These are phyloP conservation scores for Aspergillus baeticus DNA, from an alignment of 495 filamentous ascomycete genomes.

Conservation along the genomic window DNA sequence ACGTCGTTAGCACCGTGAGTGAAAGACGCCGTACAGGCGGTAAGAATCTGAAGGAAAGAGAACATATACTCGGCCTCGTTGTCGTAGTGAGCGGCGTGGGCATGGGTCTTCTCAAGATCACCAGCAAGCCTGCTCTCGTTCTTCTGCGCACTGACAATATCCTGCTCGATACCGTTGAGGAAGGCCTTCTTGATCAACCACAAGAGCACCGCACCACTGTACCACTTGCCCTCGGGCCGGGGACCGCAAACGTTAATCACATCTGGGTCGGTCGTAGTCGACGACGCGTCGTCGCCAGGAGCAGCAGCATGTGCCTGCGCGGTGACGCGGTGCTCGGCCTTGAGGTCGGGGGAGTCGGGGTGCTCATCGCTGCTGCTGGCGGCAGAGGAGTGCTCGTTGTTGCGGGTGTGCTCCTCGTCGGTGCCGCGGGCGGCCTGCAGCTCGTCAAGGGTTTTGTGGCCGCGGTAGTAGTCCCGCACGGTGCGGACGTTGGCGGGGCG, in stretches of 20 bases:
- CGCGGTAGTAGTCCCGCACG: constrained; percentile 19
- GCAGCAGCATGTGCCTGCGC: no score
- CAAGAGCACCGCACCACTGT: constrained; percentile 11
- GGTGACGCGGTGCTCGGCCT: background rate
- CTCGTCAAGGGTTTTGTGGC: constrained; percentile 21
- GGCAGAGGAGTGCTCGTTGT: constrained; percentile 3
- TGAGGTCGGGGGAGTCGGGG: background rate
- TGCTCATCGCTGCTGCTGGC: background rate
- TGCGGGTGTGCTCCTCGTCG: background rate
- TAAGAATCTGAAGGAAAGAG: constrained; percentile 20
- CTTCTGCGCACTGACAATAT: constrained; percentile 16
- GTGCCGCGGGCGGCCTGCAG: constrained; percentile 12
- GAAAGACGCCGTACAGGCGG: constrained; percentile 18
- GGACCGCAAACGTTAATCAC: constrained; percentile 13
- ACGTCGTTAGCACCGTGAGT: constrained; percentile 22
- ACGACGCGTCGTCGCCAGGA: no score
- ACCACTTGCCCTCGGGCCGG: constrained; percentile 15
- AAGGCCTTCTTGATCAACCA: constrained; percentile 12
- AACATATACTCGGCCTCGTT: constrained; percentile 21
- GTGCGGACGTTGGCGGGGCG: constrained; percentile 3
- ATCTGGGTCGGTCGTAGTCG: background rate
- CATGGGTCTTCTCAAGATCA: constrained; percentile 20
- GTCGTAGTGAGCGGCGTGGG: constrained; percentile 16
- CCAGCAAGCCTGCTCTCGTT: constrained; percentile 15
- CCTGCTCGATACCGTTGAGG: constrained; percentile 19